Percentiles rank a stretch among this genome's conserved stretches.
These are phyloP conservation scores for Fusarium anthophilum DNA, from an alignment of 2,329 filamentous ascomycete species.

Conservation along the genomic window DNA sequence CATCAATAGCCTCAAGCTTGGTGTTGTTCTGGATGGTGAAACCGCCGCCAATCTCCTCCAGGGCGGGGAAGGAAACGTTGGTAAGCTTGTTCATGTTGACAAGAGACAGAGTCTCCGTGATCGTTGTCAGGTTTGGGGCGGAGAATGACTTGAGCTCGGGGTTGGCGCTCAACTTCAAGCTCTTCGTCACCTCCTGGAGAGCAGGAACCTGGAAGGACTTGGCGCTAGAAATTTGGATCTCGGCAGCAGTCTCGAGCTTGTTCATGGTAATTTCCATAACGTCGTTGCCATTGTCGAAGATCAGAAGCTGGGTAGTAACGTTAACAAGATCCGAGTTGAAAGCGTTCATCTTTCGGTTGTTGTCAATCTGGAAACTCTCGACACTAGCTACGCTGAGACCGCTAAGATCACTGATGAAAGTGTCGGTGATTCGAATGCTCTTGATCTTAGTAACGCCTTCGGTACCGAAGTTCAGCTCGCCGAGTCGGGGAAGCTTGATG, in stretches of 20 bases:
- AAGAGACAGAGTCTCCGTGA: conserved; percentile 67
- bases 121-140: conserved; percentile 75
- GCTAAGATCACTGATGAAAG: conserved; percentile 78
- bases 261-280: conserved; percentile 75
- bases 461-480: conserved; percentile 58
- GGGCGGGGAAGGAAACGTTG: conserved; percentile 79
- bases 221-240: conserved; percentile 74
- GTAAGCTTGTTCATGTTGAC: conserved; percentile 68
- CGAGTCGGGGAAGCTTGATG: conserved; percentile 73
- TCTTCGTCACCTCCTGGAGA: conserved; percentile 77
- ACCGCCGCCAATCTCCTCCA: conserved; percentile 78
- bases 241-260: conserved; percentile 71
- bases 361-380: conserved; percentile 81
- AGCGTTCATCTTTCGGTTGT: conserved; percentile 82
- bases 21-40: conserved; percentile 94
- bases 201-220: conserved; percentile 77
- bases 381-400: conserved; percentile 84
- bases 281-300: conserved; percentile 82
- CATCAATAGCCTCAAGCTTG: conserved; percentile 68
- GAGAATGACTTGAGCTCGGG: conserved; percentile 66
- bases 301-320: conserved; percentile 74
- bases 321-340: conserved; percentile 83
- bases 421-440: conserved; percentile 83
- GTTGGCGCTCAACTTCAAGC: conserved; percentile 87
- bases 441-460: conserved; percentile 71